phyloP scores from a whole-genome alignment of 306 rosid species.

The Cercis canadensis region DNA sequence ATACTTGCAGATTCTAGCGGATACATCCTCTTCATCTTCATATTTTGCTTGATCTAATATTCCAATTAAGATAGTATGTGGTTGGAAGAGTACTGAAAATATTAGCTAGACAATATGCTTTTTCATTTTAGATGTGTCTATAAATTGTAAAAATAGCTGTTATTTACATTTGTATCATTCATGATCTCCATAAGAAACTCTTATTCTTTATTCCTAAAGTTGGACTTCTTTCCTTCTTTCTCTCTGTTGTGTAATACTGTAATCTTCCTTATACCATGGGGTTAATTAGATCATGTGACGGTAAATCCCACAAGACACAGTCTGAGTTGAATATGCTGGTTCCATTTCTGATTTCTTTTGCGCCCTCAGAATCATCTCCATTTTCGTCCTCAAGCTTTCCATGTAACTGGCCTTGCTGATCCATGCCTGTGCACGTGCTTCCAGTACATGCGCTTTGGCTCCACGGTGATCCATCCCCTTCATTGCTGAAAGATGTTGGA shows the following conservation, averaged over 20 bases:
- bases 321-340: conserved; percentile 77
- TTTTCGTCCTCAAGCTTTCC: conserved; percentile 67
- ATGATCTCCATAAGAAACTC: conserved; percentile 28
- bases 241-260: conserved; percentile 19
- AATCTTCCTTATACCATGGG: conserved; percentile 62
- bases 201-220: conserved; percentile 52
- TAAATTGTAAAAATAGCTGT: conserved; percentile 60
- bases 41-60: conserved; percentile 81
- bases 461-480: conserved; percentile 81
- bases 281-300: conserved; percentile 79
- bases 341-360: conserved; percentile 67
- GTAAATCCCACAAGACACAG: conserved; percentile 87
- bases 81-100: conserved; percentile 48
- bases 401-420: conserved; percentile 62
- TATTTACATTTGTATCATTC: conserved; percentile 68
- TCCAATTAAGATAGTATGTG: conserved; percentile 44
- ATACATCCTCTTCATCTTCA: conserved; percentile 92
- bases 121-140: conserved; percentile 38
- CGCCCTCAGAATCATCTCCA: conserved; percentile 61
- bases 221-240: conserved; percentile 39
- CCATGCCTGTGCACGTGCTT: conserved; percentile 81
- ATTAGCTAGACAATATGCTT: conserved; percentile 43
- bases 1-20: conserved; percentile 86
- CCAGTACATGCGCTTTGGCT: conserved; percentile 81
- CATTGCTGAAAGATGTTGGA: conserved; percentile 59